Evolutionary conservation across 768 basidiomycete genomes (phyloP).

Genomic region (Russula dissimulans): DNA sequence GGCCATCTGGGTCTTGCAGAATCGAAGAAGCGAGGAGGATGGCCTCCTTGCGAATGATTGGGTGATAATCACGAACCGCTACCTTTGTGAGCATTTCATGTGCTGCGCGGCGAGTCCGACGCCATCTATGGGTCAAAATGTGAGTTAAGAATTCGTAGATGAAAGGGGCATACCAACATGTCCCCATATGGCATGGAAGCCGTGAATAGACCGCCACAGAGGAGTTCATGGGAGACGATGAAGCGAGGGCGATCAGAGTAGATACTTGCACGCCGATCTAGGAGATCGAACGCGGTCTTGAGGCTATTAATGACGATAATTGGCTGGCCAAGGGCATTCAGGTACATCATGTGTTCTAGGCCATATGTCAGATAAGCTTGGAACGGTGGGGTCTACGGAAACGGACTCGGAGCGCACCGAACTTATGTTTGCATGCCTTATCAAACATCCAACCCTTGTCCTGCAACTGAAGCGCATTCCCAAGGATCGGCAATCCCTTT

Average conservation of each 20-base stretch:
- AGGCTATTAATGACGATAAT: slow-evolving; percentile 28
- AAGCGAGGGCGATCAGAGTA: slow-evolving; percentile 24
- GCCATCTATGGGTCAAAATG: background rate
- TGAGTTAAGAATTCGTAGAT: background rate
- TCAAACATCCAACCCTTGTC: slow-evolving; percentile 1
- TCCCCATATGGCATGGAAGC: background rate
- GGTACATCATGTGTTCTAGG: slow-evolving; percentile 2
- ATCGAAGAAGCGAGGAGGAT: background rate
- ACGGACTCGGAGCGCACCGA: background rate
- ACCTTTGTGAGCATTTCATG: slow-evolving; percentile 10
- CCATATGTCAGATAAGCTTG: background rate
- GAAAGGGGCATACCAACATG: background rate
- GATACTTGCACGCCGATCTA: slow-evolving; percentile 28
- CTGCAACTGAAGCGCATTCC: background rate
- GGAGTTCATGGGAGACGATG: slow-evolving; percentile 26
- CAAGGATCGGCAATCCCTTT: slow-evolving; percentile 4
- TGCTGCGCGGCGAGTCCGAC: slow-evolving; percentile 1
- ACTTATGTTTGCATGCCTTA: background rate
- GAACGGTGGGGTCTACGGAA: background rate
- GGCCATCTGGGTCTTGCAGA: background rate
- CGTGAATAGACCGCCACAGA: background rate
- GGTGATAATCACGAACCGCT: slow-evolving; percentile 5
- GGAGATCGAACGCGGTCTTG: slow-evolving; percentile 29
- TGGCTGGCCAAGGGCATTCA: slow-evolving; percentile 1
- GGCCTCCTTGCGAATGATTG: background rate